A percentile compares a stretch with the other conserved stretches of the same genome.
These are phyloP conservation scores for Aspergillus vadensis DNA, from an alignment of 2,329 filamentous ascomycete species.

Conservation along the genomic window DNA sequence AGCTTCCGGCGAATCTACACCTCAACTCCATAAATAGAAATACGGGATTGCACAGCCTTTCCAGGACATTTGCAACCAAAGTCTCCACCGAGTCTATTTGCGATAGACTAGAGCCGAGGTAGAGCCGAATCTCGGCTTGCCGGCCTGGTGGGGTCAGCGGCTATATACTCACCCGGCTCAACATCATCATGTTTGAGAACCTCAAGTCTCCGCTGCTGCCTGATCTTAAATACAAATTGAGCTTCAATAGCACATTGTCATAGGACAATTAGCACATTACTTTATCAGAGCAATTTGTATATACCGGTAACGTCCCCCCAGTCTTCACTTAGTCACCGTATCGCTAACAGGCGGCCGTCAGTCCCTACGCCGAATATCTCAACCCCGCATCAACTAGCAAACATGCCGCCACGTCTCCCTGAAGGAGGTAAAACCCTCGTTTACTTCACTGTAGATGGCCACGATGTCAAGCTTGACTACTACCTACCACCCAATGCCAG, in stretches of 20 bases:
- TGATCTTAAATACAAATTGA: background rate
- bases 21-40: too few relatives aligned
- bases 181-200: background rate
- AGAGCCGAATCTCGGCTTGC: background rate
- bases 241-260: background rate
- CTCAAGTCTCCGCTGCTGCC: background rate
- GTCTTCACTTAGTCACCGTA: background rate
- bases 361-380: background rate
- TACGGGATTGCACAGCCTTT: too few relatives aligned
- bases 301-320: background rate
- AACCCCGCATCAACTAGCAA: background rate
- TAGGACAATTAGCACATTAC: too few relatives aligned
- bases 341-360: background rate
- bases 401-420: conserved; percentile 1
- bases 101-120: background rate
- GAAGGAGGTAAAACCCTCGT: conserved; percentile 14
- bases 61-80: too few relatives aligned
- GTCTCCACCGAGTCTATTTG: too few relatives aligned
- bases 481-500: conserved; percentile 14
- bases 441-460: conserved; percentile 21
- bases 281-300: background rate
- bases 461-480: conserved; percentile 26
- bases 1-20: too few relatives aligned
- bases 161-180: background rate
- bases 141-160: background rate